Evolutionary conservation across 805 yeast genomes (phyloP), one percentile per base, ranked within the genome.

Genomic region (Kodamaea neixiangensis): DNA sequence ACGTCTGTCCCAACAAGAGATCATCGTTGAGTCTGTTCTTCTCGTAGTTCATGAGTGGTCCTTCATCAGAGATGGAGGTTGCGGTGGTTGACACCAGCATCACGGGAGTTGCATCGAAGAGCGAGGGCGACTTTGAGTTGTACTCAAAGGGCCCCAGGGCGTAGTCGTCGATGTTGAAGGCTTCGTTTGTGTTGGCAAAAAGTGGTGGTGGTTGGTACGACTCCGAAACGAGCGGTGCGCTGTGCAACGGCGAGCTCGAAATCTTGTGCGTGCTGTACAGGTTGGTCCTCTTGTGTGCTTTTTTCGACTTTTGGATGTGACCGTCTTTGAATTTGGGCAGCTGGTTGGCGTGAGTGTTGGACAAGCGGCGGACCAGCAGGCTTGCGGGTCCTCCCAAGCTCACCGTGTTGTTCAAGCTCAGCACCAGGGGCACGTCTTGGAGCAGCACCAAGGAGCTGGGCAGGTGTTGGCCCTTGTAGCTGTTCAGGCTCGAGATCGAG

Each of bases 301-400:
- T 22, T 18, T 20, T 22, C 6, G 41, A 37, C 20, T 47, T 47
- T 11, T 47, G 49, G 18, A 47, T 47, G 41, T 47, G 49, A 2
- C 49, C 49, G n/a, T 47, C 49, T 39, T 47, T 47, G 40, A 22
- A 33, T 14, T 40, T 47, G 3, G 49, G 49, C 14, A 45, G 39
- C 40, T 31, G 39, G 9, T 44, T 44, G 11, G 40, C 25, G 29
- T 21, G 34, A 3, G 43, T 3, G 15, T 34, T 39, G 2, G 46
- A 41, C 40, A 40, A 40, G 14, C 41, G 43, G 20, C 49, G 49
- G 33, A 39, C 40, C 33, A 35, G 48, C 43, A 35, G 48, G 43
- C 48, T 45, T 5, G 43, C 46, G 11, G 33, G 19, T 9, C 46
- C 46, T 3, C 20, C 20, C 22, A 44, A 34, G 25, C 34, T 37